Conservation (phyloP, 1,139 yeast species). For the Fermentozyma sake region DNA sequence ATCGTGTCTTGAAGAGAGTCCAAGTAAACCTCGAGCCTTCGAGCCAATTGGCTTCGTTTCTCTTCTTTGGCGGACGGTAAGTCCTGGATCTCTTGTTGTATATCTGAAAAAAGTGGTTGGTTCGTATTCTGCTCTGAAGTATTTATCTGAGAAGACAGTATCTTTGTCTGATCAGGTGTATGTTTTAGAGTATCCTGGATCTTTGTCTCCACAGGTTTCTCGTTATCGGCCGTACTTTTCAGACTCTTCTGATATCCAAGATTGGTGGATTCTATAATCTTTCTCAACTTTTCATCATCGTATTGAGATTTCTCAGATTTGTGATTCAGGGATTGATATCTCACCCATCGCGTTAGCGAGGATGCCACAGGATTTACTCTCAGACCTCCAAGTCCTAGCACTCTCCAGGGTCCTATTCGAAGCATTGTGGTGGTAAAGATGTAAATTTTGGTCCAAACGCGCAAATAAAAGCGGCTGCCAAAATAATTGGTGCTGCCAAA, state of each 20-base stretch:
- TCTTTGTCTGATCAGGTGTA: slow-evolving; percentile 2
- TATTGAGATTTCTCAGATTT: background rate
- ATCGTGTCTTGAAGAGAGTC: slow-evolving; percentile 64
- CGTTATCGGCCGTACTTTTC: slow-evolving; percentile 3
- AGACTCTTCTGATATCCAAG: slow-evolving; percentile 9
- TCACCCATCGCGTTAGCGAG: too few relatives aligned
- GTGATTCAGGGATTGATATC: too few relatives aligned
- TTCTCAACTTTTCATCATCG: slow-evolving; percentile 14
- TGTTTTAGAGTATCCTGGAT: background rate
- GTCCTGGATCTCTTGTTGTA: slow-evolving; percentile 19
- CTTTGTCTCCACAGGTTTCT: slow-evolving; percentile 5
- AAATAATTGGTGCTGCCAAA: too few relatives aligned
- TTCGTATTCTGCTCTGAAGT: slow-evolving; percentile 3
- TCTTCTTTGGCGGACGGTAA: slow-evolving; percentile 32
- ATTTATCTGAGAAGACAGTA: too few relatives aligned
- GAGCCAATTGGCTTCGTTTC: slow-evolving; percentile 15
- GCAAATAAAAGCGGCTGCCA: too few relatives aligned
- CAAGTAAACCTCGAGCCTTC: slow-evolving; percentile 46
- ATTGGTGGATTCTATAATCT: slow-evolving; percentile 19
- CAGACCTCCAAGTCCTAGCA: too few relatives aligned
- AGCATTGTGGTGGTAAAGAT: too few relatives aligned
- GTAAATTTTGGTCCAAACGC: too few relatives aligned
- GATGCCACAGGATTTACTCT: too few relatives aligned
- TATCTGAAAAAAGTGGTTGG: slow-evolving; percentile 13
- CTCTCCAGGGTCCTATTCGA: too few relatives aligned